Base-by-base conservation (phyloP, 768 basidiomycete genomes). In the Leccinum disarticulatum region DNA sequence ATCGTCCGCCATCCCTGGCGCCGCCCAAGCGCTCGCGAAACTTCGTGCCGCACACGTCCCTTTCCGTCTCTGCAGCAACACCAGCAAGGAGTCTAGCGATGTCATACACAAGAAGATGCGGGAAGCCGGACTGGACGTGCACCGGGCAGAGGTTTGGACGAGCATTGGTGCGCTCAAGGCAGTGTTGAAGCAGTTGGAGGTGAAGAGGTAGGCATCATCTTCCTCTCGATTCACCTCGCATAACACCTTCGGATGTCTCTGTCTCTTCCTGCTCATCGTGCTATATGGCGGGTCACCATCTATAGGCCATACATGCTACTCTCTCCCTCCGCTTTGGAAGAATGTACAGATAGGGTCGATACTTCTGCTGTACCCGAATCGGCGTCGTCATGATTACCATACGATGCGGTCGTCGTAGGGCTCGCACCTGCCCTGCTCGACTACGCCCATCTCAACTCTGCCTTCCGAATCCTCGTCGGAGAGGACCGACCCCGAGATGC, bases 341-440 rank as follows among this genome's bases (percentile, higher is more conserved):
- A 82, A 63, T 77, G 80, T 54, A 59, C 64, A 1, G 62, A 61
- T n/a, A 51, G 15, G 36, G n/a, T n/a, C n/a, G 36, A 31, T 33
- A 2, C 17, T 17, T 11, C 47, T 14, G 6, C 6, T 25, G 0
- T 15, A 4, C 2, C 48, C 14, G 30, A 31, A n/a, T n/a, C n/a
- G n/a, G n/a, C n/a, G n/a, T n/a, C n/a, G 13, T 22, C 52, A 11
- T 52, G 52, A 15, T 14, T 31, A 0, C 35, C 64, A 10, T 80
- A 80, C 64, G 86, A 90, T 62, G 77, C 82, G 0, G 87, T 90
- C 28, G 88, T n/a, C n/a, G n/a, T n/a, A n/a, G n/a, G n/a, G n/a
- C n/a, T n/a, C n/a, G n/a, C n/a, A n/a, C n/a, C n/a, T n/a, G n/a
- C n/a, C n/a, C n/a, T n/a, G n/a, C n/a, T n/a, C n/a, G n/a, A n/a